Conservation (phyloP, 129 eudicot genomes). For the Deinandra increscens region DNA sequence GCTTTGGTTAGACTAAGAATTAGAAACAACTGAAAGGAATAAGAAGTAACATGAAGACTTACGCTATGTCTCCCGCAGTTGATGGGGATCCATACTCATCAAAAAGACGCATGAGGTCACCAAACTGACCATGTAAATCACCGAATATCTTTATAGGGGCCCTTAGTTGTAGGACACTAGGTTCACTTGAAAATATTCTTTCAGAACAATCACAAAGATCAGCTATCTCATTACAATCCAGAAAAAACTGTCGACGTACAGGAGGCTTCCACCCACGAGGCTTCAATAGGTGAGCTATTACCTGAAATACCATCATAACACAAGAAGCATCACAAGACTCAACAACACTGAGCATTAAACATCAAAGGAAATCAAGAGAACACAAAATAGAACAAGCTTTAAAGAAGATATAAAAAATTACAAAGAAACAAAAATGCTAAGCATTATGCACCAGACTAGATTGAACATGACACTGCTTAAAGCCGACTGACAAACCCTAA, state of each 20-base stretch:
- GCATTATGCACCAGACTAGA: too few relatives aligned
- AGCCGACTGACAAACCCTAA: too few relatives aligned
- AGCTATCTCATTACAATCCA: slow-evolving; percentile 90
- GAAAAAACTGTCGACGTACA: slow-evolving; percentile 86
- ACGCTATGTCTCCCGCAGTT: slow-evolving; percentile 97
- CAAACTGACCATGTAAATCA: slow-evolving; percentile 95
- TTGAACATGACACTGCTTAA: too few relatives aligned
- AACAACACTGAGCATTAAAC: too few relatives aligned
- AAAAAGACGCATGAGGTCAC: slow-evolving; percentile 97
- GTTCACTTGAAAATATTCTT: slow-evolving; percentile 88
- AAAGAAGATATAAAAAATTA: too few relatives aligned
- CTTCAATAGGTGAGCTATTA: slow-evolving; percentile 76
- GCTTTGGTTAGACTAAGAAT: not conserved
- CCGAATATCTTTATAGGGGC: slow-evolving; percentile 98
- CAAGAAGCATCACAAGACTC: too few relatives aligned
- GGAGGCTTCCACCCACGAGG: slow-evolving; percentile 99
- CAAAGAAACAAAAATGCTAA: too few relatives aligned
- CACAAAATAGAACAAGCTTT: too few relatives aligned
- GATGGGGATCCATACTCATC: slow-evolving; percentile 98
- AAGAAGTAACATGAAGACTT: slow-evolving; percentile 32
- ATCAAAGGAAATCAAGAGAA: too few relatives aligned
- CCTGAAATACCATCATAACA: slow-evolving; percentile 35
- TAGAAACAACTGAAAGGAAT: not conserved
- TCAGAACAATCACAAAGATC: slow-evolving; percentile 96
- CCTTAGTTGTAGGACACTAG: slow-evolving; percentile 79